Conservation (phyloP, 2,329 filamentous ascomycete species). For the Colletotrichum eleusines region DNA sequence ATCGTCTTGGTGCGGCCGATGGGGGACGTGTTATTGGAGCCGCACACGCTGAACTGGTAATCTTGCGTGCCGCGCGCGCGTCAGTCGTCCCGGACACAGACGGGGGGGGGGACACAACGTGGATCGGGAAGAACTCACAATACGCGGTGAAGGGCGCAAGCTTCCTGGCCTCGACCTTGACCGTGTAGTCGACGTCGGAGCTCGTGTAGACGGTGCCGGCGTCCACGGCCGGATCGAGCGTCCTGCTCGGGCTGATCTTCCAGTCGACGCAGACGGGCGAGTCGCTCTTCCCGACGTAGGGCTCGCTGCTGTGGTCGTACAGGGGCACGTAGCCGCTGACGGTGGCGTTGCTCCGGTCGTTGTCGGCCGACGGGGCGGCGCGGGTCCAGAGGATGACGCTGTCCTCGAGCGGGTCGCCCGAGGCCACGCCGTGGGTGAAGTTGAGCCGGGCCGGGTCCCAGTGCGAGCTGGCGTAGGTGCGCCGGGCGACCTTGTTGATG, state of each 20-base stretch:
- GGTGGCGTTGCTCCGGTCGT: constrained; percentile 59
- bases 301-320: constrained; percentile 62
- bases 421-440: constrained; percentile 73
- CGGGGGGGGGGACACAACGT: constrained; percentile 24
- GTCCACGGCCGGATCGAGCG: constrained; percentile 58
- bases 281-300: constrained; percentile 56
- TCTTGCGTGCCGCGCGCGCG: not conserved
- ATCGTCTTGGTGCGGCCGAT: constrained; percentile 79
- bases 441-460: constrained; percentile 61
- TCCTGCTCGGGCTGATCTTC: constrained; percentile 65
- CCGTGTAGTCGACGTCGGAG: constrained; percentile 80
- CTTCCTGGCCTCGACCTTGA: constrained; percentile 77
- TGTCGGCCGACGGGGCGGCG: constrained; percentile 58
- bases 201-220: constrained; percentile 75
- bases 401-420: constrained; percentile 64
- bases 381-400: constrained; percentile 69
- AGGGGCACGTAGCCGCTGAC: constrained; percentile 58
- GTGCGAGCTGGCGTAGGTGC: constrained; percentile 59
- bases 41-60: constrained; percentile 78
- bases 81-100: constrained; percentile 44
- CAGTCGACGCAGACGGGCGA: constrained; percentile 76
- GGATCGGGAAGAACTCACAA: constrained; percentile 47
- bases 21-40: constrained; percentile 70
- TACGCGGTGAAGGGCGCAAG: constrained; percentile 74
- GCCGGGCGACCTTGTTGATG: constrained; percentile 70